A percentile compares a stretch with the other conserved stretches of the same genome.
Evolutionary conservation across 352 stramenopile genomes (phyloP).

Genomic region (Phytophthora vignae): DNA sequence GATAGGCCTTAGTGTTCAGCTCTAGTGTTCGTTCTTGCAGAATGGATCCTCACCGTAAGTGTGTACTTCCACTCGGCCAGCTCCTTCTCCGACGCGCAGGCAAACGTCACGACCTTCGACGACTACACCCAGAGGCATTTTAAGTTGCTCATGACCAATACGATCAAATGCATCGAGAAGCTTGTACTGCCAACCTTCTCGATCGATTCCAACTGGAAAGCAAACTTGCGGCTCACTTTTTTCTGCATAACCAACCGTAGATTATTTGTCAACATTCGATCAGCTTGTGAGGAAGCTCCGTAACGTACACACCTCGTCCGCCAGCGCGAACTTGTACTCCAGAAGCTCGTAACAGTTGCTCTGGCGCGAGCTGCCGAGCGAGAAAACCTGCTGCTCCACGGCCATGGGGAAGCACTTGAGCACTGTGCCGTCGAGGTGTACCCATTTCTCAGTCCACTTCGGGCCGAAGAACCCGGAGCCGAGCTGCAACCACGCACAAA

Average conservation of each 20-base stretch:
- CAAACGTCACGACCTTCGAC: conserved; percentile 65
- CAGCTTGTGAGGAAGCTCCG: neutral
- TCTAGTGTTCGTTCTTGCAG: neutral
- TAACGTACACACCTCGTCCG: conserved; percentile 46
- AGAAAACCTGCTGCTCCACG: conserved; percentile 63
- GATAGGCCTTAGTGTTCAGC: neutral
- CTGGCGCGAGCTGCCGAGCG: conserved; percentile 58
- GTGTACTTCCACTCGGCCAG: conserved; percentile 65
- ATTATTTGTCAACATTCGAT: neutral
- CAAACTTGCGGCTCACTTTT: conserved; percentile 68
- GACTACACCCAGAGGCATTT: conserved; percentile 28
- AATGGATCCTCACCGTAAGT: conserved; percentile 52
- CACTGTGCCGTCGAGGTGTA: conserved; percentile 70
- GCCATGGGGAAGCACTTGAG: conserved; percentile 84
- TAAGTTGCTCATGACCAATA: neutral
- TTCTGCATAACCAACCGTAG: conserved; percentile 39
- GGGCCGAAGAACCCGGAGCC: conserved; percentile 62
- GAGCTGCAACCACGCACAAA: conserved; percentile 38
- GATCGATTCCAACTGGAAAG: conserved; percentile 64
- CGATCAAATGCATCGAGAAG: neutral
- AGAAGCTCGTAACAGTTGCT: conserved; percentile 55
- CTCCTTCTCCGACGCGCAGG: conserved; percentile 63
- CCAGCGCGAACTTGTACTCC: conserved; percentile 54
- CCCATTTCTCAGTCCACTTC: conserved; percentile 87
- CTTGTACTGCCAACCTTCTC: conserved; percentile 45